Evolutionary conservation across 73 alveolate genomes (phyloP).

Genomic region (Paramecium caudatum): DNA sequence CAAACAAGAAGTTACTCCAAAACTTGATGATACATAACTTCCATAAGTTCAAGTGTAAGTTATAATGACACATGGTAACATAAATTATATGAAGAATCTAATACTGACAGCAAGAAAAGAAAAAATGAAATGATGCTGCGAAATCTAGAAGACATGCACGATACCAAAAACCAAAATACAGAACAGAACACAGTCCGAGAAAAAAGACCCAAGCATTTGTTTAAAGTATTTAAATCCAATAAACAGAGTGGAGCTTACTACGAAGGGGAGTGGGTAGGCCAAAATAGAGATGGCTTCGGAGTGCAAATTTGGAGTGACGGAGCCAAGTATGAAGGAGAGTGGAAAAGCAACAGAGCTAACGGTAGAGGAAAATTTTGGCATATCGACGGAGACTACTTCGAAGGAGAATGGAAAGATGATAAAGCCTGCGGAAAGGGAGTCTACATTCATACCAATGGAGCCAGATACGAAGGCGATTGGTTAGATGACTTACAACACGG

Average conservation of each 20-base stretch:
- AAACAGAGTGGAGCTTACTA: constrained; percentile 71
- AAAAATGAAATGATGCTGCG: constrained; percentile 7
- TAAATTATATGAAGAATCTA: constrained; percentile 24
- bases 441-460: constrained; percentile 75
- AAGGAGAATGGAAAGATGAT: constrained; percentile 79
- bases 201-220: constrained; percentile 51
- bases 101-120: constrained; percentile 10
- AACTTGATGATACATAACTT: not conserved
- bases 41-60: constrained; percentile 47
- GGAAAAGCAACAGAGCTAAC: constrained; percentile 74
- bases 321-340: constrained; percentile 77
- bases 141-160: constrained; percentile 16
- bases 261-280: constrained; percentile 80
- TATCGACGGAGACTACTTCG: constrained; percentile 77
- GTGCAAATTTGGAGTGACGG: constrained; percentile 74
- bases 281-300: constrained; percentile 78
- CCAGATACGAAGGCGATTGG: constrained; percentile 81
- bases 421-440: constrained; percentile 76
- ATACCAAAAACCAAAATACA: not conserved
- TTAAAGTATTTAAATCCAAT: constrained; percentile 26
- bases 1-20: not conserved
- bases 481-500: constrained; percentile 79
- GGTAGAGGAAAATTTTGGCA: constrained; percentile 80
- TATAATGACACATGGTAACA: constrained; percentile 13
- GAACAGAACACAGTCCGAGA: constrained; percentile 42